Conservation (phyloP, 1,139 yeast genomes). For the Lodderomyces theae region DNA sequence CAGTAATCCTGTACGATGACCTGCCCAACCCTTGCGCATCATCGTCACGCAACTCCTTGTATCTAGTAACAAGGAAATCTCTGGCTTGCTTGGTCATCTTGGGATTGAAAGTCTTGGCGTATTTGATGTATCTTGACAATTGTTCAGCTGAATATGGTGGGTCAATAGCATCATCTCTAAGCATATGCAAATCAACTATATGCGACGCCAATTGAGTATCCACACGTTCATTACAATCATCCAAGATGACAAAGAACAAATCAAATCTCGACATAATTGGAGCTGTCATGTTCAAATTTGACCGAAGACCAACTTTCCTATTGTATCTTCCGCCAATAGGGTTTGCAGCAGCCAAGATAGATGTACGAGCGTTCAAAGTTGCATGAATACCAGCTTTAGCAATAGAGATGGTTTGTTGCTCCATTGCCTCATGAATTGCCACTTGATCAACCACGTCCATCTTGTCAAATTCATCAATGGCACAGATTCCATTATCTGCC, state of each 20-base stretch:
- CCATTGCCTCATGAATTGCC: constrained; percentile 99
- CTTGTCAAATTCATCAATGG: constrained; percentile 97
- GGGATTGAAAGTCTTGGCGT: constrained; percentile 93
- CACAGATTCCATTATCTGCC: constrained; percentile 98
- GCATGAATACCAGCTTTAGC: constrained; percentile 99
- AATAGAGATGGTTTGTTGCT: constrained; percentile 96
- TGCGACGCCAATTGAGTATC: constrained; percentile 91
- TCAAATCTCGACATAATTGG: constrained; percentile 99
- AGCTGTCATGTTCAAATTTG: constrained; percentile 96
- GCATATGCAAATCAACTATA: constrained; percentile 91
- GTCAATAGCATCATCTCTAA: constrained; percentile 82
- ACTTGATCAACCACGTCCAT: constrained; percentile 97
- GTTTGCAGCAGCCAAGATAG: constrained; percentile 95
- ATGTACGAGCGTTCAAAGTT: constrained; percentile 91
- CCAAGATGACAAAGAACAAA: constrained; percentile 88
- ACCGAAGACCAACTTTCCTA: constrained; percentile 76
- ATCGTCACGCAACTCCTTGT: constrained; percentile 83
- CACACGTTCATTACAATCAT: constrained; percentile 88
- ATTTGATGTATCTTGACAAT: constrained; percentile 81
- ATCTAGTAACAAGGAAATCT: constrained; percentile 70
- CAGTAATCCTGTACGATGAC: constrained; percentile 89
- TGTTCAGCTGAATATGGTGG: constrained; percentile 92
- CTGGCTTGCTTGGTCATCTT: constrained; percentile 81
- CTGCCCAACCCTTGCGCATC: constrained; percentile 92
- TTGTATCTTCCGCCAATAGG: constrained; percentile 96